Evolutionary conservation across 305 asterid species (phyloP), one percentile per base, ranked within the genome.

Genomic region (Euphrasia arctica): DNA sequence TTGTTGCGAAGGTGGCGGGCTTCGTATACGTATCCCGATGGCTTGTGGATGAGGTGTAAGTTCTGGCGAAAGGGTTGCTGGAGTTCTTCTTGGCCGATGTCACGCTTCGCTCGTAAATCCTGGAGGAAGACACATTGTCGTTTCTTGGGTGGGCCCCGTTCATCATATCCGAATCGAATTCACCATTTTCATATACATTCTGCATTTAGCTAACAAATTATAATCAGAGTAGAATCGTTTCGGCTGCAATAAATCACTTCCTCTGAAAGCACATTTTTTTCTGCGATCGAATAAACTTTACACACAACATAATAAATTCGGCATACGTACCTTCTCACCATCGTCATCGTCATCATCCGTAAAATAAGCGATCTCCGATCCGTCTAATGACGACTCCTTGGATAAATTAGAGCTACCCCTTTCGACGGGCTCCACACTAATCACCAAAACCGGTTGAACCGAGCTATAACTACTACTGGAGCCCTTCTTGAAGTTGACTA

Each of bases 291-390:
- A 63, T 36, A 67, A 68, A 42, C 12, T 55, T 47, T 52, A 60
- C 73, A 11, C 74, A 9, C 22, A 18, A 1, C 43, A 8, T 39
- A 39, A 39, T 39, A 39, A 39, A 39, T 1, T 7, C 11, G 43
- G 43, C 43, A 39, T 8, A 39, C 9, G 9, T 39, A 87, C 95
- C 91, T 82, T 82, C 66, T 81, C 52, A 2, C 18, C 52, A 47
- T 47, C 52, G 6, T 47, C 52, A 71, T 71, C 77, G 69, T 90
- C 98, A 66, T 93, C 97, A 67, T 93, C 99, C 4, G 96, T 88
- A 77, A 80, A 61, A 50, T 84, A 84, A 15, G 88, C 86, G 29
- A 74, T 54, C 66, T 81, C 77, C 34, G 82, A 69, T 50, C 74
- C 89, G 56, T 85, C 94, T 51, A 78, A 36, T 3, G 95, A 79